These are phyloP conservation scores for Pichia membranifaciens DNA, from an alignment of 805 yeast genomes.

Conservation along the genomic window DNA sequence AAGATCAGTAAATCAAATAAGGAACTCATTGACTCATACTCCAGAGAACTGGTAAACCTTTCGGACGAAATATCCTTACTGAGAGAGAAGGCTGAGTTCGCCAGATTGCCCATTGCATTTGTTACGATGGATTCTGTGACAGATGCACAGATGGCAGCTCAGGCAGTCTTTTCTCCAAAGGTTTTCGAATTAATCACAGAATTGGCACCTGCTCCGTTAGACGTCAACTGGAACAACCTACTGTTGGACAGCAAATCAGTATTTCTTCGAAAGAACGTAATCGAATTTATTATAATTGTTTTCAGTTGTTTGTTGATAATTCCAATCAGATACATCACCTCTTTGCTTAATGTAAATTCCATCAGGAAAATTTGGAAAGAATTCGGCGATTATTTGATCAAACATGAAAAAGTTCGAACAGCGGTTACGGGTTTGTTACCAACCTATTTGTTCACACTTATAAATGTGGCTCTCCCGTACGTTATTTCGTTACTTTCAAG, in stretches of 20 bases:
- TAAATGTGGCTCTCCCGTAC: conserved; percentile 50
- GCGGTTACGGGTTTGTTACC: conserved; percentile 59
- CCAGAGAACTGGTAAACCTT: conserved; percentile 32
- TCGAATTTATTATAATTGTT: conserved; percentile 37
- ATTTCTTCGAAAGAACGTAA: conserved; percentile 28
- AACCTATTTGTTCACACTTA: conserved; percentile 50
- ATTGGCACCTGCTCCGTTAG: conserved; percentile 95
- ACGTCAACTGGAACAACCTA: conserved; percentile 73
- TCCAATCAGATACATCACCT: conserved; percentile 51
- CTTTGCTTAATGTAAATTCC: conserved; percentile 50
- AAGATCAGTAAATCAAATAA: conserved; percentile 16
- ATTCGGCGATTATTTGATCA: conserved; percentile 45
- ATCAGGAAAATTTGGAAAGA: conserved; percentile 55
- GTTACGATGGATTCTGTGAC: conserved; percentile 92
- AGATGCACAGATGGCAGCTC: conserved; percentile 96
- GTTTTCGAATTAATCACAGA: conserved; percentile 77
- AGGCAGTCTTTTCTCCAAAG: conserved; percentile 87
- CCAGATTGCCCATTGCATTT: conserved; percentile 49
- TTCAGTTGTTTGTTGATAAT: conserved; percentile 48
- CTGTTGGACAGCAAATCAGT: conserved; percentile 35
- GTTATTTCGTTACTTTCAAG: conserved; percentile 45
- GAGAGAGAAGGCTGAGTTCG: conserved; percentile 31
- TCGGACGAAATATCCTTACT: conserved; percentile 36
- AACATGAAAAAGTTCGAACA: conserved; percentile 47
- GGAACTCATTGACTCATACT: conserved; percentile 30